phyloP scores from a whole-genome alignment of 176 grass and related monocot genomes.

The Oryza punctata region DNA sequence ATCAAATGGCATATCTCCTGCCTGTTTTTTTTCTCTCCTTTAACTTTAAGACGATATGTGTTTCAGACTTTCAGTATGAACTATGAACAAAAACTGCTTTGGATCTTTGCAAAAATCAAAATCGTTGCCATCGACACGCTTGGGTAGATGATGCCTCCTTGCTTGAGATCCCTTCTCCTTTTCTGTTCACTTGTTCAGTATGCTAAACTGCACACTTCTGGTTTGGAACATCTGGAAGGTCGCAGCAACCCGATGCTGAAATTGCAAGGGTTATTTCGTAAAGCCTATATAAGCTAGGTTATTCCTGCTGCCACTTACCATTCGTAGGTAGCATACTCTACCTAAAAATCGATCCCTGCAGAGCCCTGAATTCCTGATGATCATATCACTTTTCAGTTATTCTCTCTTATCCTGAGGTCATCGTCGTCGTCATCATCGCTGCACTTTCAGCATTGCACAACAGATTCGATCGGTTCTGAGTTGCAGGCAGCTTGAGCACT shows the following conservation, averaged over 20 bases:
- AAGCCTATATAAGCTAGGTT: not conserved
- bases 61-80: too few species aligned
- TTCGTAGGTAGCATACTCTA: not conserved
- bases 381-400: not conserved
- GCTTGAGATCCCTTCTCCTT: not conserved
- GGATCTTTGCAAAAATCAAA: not conserved
- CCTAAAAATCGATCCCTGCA: not conserved
- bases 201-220: not conserved
- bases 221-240: not conserved
- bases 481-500: not conserved
- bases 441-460: not conserved
- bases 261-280: not conserved
- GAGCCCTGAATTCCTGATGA: not conserved
- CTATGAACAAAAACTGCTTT: too few species aligned
- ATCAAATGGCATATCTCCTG: too few species aligned
- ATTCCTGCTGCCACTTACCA: not conserved
- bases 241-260: not conserved
- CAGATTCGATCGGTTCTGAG: not conserved
- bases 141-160: not conserved
- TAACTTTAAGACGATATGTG: not conserved
- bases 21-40: not conserved
- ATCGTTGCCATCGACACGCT: not conserved
- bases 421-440: not conserved
- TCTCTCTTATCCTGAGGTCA: not conserved
- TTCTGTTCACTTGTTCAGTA: not conserved